A percentile compares a stretch with the other conserved stretches of the same genome.
phyloP scores from a whole-genome alignment of 140 eudicot species.

The Bidens hawaiensis region DNA sequence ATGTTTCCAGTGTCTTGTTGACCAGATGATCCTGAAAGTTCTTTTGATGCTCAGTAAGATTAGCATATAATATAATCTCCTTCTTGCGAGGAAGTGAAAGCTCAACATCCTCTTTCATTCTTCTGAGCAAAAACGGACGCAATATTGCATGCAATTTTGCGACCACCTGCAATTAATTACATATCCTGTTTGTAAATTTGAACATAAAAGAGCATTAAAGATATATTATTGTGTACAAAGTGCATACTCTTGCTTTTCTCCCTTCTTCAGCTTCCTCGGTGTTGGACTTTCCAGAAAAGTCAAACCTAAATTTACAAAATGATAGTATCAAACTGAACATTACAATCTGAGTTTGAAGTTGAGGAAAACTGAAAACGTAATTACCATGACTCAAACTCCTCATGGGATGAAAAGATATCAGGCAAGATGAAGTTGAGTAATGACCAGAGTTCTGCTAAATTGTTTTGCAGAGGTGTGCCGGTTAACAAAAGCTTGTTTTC shows the following conservation, averaged over 20 bases:
- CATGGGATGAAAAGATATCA: constrained; percentile 93
- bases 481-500: constrained; percentile 96
- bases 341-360: background rate
- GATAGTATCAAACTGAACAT: background rate
- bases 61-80: constrained; percentile 85
- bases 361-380: background rate
- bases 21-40: constrained; percentile 80
- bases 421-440: constrained; percentile 92
- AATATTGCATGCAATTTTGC: constrained; percentile 85
- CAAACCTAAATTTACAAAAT: constrained; percentile 53
- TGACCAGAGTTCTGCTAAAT: constrained; percentile 97
- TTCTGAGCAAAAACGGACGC: constrained; percentile 93
- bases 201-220: background rate
- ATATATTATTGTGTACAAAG: background rate
- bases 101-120: constrained; percentile 93
- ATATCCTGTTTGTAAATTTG: background rate
- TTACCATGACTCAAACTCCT: constrained; percentile 95
- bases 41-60: constrained; percentile 74
- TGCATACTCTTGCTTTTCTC: constrained; percentile 58
- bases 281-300: constrained; percentile 77
- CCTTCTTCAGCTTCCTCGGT: constrained; percentile 83
- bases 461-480: constrained; percentile 97
- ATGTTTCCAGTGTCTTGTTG: constrained; percentile 56
- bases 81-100: constrained; percentile 83
- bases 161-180: constrained; percentile 61